Base-by-base conservation (phyloP, 1,284 basidiomycete species). In the Ceratorhiza oryzae-sativae region DNA sequence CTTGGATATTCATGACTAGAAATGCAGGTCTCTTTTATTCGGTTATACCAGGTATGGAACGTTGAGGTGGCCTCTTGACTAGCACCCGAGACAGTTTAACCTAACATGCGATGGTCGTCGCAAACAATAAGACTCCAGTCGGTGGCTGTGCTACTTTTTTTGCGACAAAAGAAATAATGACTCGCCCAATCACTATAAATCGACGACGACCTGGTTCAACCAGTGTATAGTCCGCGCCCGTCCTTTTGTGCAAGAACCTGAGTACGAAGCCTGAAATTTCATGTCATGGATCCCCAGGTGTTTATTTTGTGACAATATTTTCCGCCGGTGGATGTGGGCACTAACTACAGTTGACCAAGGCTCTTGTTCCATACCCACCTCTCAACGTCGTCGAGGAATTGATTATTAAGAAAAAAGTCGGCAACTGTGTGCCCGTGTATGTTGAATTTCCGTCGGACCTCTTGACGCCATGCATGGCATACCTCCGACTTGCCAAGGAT, bases 381-480 rank as follows among this genome's bases (percentile, higher is more conserved):
- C 83, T 92, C 36, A 84, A 86, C 9, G 84, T 83, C 23, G 85
- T 94, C 68, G 90, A 93, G 80, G 85, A 86, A 74, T 84, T 93
- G 75, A 88, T 94, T 73, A 82, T 92, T 72, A 84, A 87, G 58
- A 90, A 93, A 80, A 91, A 92, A 80, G 84, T 82, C 71, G 95
- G 95, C 79, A 97, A 97, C 79, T 95, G 92, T 78, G 88, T 99
- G 48, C 97, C 97, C 18, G 88, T 99, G 75, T 99, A 90, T 81
- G 87, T 96, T 72, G 91, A 96, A 76, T 85, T 99, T 8, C 95
- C 97, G 27, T 95, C 95, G 71, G 97, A 99, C 80, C 88, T 98
- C 73, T 86, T 99, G 74, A 99, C 97, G 13, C 97, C 97, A 80
- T 97, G 97, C 78, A 93, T 95, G 80, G 96, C 97, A 15, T 99